phyloP scores from a whole-genome alignment of 2,329 filamentous ascomycete species.

The Trichoderma breve region DNA sequence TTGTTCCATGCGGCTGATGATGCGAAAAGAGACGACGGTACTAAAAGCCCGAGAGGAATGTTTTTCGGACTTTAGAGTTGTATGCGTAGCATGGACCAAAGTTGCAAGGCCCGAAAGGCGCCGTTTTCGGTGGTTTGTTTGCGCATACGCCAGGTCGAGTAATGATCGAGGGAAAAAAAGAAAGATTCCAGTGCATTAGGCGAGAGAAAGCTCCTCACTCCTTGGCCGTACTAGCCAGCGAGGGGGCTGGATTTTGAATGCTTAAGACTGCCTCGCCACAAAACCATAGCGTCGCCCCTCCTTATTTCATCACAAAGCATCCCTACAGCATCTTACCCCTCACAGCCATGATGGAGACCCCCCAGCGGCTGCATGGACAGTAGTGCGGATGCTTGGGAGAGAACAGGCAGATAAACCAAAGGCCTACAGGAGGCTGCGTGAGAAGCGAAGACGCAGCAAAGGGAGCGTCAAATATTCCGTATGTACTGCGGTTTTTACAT shows the following conservation, averaged over 20 bases:
- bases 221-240: conserved; percentile 6
- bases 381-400: neutral
- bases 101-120: neutral
- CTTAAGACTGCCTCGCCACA: conserved; percentile 8
- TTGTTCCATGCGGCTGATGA: neutral
- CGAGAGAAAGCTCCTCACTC: neutral
- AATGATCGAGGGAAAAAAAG: neutral
- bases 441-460: neutral
- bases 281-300: conserved; percentile 16
- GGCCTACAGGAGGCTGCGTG: neutral
- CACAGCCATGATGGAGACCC: conserved; percentile 7
- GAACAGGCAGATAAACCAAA: neutral
- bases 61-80: neutral
- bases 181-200: conserved; percentile 15
- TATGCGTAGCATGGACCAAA: neutral
- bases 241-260: conserved; percentile 9
- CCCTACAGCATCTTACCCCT: conserved; percentile 5
- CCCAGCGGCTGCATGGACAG: conserved; percentile 12
- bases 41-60: conserved; percentile 7
- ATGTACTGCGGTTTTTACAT: neutral
- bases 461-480: neutral
- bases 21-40: neutral
- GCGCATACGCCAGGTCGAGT: neutral
- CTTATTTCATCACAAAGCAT: conserved; percentile 10
- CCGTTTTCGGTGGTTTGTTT: neutral